phyloP scores from a whole-genome alignment of 768 basidiomycete genomes.

The Leccinellum rugosiceps region DNA sequence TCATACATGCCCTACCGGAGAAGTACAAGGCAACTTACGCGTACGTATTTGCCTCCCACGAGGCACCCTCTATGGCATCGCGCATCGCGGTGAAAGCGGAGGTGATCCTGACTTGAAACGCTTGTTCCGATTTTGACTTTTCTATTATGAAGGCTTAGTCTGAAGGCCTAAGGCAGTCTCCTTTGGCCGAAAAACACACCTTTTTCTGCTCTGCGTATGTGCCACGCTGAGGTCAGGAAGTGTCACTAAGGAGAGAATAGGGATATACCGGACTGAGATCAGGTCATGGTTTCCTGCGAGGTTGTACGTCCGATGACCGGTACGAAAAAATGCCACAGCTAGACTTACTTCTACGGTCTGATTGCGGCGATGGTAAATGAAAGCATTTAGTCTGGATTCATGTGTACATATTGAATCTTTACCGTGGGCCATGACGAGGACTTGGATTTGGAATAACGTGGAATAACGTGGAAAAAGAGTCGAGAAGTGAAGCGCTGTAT shows the following conservation, averaged over 20 bases:
- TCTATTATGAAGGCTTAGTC: slow-evolving; percentile 1
- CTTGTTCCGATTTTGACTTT: slow-evolving; percentile 15
- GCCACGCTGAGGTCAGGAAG: not conserved
- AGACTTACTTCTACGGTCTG: slow-evolving; percentile 17
- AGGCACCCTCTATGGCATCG: slow-evolving; percentile 7
- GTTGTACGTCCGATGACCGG: not conserved
- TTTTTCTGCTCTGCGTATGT: slow-evolving; percentile 7
- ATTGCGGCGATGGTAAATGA: not conserved
- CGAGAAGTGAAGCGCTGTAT: not conserved
- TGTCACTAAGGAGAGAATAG: not conserved
- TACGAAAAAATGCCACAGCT: not conserved
- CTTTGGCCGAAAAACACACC: slow-evolving; percentile 1
- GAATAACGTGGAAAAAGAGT: not conserved
- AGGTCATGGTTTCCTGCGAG: slow-evolving; percentile 9
- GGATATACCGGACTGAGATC: slow-evolving; percentile 13
- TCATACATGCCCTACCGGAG: not conserved
- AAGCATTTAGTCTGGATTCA: slow-evolving; percentile 3
- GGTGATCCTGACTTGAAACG: slow-evolving; percentile 19
- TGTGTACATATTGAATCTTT: not conserved
- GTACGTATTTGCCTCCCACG: slow-evolving; percentile 27
- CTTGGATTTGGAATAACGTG: not conserved
- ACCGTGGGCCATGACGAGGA: slow-evolving; percentile 18
- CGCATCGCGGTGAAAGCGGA: slow-evolving; percentile 16
- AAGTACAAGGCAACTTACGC: slow-evolving; percentile 19
- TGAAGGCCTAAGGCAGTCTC: not conserved